Conservation (phyloP, 495 filamentous ascomycete genomes). For the Aspergillus nidulans region DNA sequence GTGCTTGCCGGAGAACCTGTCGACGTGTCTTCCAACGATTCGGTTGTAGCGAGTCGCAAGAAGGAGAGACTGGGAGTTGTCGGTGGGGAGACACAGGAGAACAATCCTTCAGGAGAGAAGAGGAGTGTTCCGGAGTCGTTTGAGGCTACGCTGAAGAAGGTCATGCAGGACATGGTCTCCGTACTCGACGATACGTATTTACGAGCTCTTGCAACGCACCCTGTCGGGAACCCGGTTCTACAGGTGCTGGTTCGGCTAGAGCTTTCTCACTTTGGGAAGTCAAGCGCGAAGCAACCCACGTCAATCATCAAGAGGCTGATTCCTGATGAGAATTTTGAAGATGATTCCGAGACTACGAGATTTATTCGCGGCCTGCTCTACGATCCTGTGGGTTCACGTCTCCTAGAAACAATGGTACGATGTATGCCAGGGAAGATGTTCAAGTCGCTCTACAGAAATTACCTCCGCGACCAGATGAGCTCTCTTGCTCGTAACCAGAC, state of each 20-base stretch:
- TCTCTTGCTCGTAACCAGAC: constrained; percentile 82
- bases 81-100: constrained; percentile 34
- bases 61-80: constrained; percentile 71
- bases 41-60: constrained; percentile 76
- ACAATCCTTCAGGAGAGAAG: constrained; percentile 26
- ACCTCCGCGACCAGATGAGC: constrained; percentile 70
- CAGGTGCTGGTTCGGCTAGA: constrained; percentile 85
- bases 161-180: constrained; percentile 67
- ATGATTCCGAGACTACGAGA: constrained; percentile 52
- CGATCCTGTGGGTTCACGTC: constrained; percentile 79
- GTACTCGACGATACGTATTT: constrained; percentile 69
- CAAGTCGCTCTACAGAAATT: constrained; percentile 71
- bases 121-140: constrained; percentile 76
- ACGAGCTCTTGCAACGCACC: constrained; percentile 76
- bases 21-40: constrained; percentile 56
- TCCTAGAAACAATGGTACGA: constrained; percentile 79
- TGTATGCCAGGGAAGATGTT: constrained; percentile 82
- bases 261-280: constrained; percentile 62
- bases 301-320: constrained; percentile 60
- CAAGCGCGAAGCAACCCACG: constrained; percentile 53
- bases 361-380: constrained; percentile 88
- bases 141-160: constrained; percentile 65
- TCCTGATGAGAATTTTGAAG: constrained; percentile 58
- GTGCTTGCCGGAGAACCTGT: constrained; percentile 81
- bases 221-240: constrained; percentile 81